These are phyloP conservation scores for Trifolium subterraneum DNA, from an alignment of 306 rosid genomes.

Conservation along the genomic window DNA sequence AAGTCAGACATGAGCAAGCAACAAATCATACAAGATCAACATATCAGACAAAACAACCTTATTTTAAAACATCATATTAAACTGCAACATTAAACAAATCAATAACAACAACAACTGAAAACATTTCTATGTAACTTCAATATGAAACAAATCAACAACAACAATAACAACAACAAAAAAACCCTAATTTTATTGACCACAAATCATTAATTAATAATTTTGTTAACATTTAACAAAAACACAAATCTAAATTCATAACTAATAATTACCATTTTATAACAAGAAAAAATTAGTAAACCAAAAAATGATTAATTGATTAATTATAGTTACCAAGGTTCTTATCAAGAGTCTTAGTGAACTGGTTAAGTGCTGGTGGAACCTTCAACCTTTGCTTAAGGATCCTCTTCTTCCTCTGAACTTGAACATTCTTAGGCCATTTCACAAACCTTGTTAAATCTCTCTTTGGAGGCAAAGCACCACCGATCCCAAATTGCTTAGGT, in stretches of 20 bases:
- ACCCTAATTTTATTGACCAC: neutral
- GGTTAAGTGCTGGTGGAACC: slow-evolving; percentile 85
- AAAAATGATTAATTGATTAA: too few relatives aligned
- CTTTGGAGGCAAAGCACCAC: slow-evolving; percentile 86
- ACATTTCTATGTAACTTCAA: neutral
- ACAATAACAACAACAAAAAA: too few relatives aligned
- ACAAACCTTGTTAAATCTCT: slow-evolving; percentile 77
- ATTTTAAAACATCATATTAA: too few relatives aligned
- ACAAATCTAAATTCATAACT: neutral
- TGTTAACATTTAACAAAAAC: neutral
- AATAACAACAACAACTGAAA: neutral
- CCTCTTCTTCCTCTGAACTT: slow-evolving; percentile 78
- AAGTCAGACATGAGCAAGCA: neutral
- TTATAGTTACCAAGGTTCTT: slow-evolving; percentile 63
- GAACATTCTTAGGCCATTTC: slow-evolving; percentile 81
- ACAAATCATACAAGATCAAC: neutral
- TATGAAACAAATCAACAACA: neutral
- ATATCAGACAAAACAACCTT: too few relatives aligned
- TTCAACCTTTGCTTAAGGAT: slow-evolving; percentile 81
- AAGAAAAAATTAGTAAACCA: too few relatives aligned
- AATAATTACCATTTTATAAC: too few relatives aligned
- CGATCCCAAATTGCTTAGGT: slow-evolving; percentile 82
- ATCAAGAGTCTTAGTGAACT: slow-evolving; percentile 82
- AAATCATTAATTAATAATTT: neutral
- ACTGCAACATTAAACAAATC: neutral